These are phyloP conservation scores for Aspergillus amoenus DNA, from an alignment of 2,329 filamentous ascomycete genomes.

Conservation along the genomic window DNA sequence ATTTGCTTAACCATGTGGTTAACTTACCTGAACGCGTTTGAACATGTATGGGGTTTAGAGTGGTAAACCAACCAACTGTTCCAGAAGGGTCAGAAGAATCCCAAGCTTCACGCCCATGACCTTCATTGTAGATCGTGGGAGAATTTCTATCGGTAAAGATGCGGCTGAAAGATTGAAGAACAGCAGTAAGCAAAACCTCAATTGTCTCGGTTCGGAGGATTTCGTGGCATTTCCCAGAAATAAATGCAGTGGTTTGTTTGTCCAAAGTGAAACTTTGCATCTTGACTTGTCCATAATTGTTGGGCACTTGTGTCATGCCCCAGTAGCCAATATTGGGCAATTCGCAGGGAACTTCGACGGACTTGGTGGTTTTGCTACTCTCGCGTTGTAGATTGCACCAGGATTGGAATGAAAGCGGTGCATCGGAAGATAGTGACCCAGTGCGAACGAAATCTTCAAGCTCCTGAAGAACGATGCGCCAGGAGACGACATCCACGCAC, in stretches of 20 bases:
- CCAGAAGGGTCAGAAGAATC: conserved; percentile 45
- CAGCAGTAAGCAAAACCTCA: conserved; percentile 37
- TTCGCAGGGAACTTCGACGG: conserved; percentile 27
- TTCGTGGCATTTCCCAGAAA: conserved; percentile 33
- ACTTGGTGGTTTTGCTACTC: conserved; percentile 21
- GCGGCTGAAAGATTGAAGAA: conserved; percentile 45
- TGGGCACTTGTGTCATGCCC: conserved; percentile 33
- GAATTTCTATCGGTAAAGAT: conserved; percentile 44
- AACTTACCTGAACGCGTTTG: conserved; percentile 26
- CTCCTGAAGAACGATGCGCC: conserved; percentile 37
- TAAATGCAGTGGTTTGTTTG: conserved; percentile 31
- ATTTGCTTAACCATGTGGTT: neutral
- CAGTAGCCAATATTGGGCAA: conserved; percentile 37
- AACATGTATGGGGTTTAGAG: conserved; percentile 45
- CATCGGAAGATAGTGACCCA: conserved; percentile 32
- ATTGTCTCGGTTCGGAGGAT: conserved; percentile 38
- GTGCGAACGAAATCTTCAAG: conserved; percentile 36
- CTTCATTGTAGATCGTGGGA: conserved; percentile 51
- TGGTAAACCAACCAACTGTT: conserved; percentile 54
- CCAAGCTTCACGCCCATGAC: conserved; percentile 50
- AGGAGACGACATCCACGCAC: conserved; percentile 26
- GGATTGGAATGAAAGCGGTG: conserved; percentile 39
- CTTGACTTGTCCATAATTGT: conserved; percentile 37
- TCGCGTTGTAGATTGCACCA: conserved; percentile 38
- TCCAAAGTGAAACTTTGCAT: conserved; percentile 36